Evolutionary conservation across 306 rosid genomes (phyloP).

Genomic region (Inga leiocalycina): DNA sequence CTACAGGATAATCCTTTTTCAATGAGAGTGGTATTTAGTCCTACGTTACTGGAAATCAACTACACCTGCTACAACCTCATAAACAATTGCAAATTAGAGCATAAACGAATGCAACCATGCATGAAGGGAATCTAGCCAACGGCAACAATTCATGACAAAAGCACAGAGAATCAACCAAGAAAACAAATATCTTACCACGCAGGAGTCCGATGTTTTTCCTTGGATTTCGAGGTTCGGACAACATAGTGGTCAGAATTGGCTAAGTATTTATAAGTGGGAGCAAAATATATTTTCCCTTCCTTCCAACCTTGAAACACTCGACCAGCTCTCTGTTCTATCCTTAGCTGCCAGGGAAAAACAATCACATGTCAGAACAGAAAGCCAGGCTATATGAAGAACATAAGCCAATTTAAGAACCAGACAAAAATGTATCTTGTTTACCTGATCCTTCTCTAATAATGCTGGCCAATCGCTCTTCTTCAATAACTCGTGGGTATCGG

Average conservation of each 20-base stretch:
- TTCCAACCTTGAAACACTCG: constrained; percentile 89
- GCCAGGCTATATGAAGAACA: constrained; percentile 4
- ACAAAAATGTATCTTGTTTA: constrained; percentile 28
- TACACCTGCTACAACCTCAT: background rate
- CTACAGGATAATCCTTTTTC: background rate
- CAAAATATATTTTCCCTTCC: constrained; percentile 79
- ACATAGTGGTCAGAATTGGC: constrained; percentile 79
- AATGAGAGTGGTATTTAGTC: background rate
- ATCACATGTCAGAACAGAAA: background rate
- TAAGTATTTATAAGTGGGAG: constrained; percentile 91
- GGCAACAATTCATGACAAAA: constrained; percentile 28
- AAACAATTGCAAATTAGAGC: constrained; percentile 29
- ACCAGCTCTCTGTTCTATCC: constrained; percentile 79
- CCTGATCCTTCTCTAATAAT: constrained; percentile 87
- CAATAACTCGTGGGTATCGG: constrained; percentile 62
- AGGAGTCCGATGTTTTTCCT: constrained; percentile 77
- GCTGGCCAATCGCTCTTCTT: constrained; percentile 75
- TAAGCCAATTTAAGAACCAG: background rate
- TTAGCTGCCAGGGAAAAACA: constrained; percentile 52
- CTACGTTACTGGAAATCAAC: background rate
- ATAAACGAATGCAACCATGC: constrained; percentile 9
- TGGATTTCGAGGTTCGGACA: constrained; percentile 60
- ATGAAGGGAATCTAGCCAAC: background rate
- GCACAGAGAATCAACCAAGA: background rate
- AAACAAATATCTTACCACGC: constrained; percentile 70